Percentiles rank a stretch among this genome's conserved stretches.
Conservation (phyloP, 78 protist genomes). For the Polysphondylium violaceum region DNA sequence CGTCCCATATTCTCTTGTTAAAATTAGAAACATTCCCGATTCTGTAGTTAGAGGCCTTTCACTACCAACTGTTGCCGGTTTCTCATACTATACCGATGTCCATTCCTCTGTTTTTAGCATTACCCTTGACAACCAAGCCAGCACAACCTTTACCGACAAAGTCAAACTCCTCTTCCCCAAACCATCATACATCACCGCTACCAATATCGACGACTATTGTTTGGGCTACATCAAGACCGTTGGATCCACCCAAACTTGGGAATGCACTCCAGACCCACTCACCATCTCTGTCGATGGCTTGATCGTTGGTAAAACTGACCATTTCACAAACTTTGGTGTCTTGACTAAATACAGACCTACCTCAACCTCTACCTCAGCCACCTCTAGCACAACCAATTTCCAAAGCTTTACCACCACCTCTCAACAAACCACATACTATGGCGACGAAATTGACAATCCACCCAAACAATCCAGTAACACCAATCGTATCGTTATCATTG, state of each 20-base stretch:
- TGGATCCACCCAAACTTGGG: background rate
- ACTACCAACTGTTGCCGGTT: background rate
- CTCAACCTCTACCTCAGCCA: too few species aligned
- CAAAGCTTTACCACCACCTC: too few species aligned
- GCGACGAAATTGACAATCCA: background rate
- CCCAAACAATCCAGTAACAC: background rate
- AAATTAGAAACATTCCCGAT: background rate
- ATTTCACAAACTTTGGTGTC: conserved; percentile 17
- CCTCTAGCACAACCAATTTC: too few species aligned
- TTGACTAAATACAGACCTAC: background rate
- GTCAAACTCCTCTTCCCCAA: background rate
- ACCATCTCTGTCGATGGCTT: background rate
- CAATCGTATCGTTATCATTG: conserved; percentile 14
- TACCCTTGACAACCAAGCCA: background rate
- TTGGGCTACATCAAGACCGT: conserved; percentile 7
- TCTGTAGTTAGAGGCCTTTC: too few species aligned
- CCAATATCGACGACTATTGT: background rate
- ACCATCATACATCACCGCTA: background rate
- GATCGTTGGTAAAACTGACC: background rate
- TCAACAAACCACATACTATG: too few species aligned
- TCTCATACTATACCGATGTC: background rate
- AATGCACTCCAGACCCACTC: conserved; percentile 11
- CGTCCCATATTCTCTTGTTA: conserved; percentile 1
- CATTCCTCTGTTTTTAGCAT: background rate
- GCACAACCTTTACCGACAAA: background rate